These are phyloP conservation scores for Saitozyma sp. DNA, from an alignment of 768 basidiomycete genomes.

Conservation along the genomic window DNA sequence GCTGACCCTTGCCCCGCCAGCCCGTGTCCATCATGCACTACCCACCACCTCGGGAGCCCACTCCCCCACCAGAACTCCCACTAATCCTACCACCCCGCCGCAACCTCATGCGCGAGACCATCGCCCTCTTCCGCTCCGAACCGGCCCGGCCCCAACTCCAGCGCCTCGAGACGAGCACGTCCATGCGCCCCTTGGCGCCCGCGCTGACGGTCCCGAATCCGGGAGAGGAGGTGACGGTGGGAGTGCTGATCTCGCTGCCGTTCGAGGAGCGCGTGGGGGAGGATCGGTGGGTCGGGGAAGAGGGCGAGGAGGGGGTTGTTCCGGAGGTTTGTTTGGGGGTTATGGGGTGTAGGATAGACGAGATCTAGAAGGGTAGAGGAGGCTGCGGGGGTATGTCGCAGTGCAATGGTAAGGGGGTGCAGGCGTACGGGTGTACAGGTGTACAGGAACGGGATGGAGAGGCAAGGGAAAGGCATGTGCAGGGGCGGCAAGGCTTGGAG, in stretches of 20 bases:
- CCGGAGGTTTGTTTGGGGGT: slow-evolving; percentile 39
- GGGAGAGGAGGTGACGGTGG: slow-evolving; percentile 30
- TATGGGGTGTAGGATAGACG: slow-evolving; percentile 10
- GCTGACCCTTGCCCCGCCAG: slow-evolving; percentile 4
- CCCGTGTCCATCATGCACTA: slow-evolving; percentile 24
- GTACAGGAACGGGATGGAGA: no score
- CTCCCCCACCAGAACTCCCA: not conserved
- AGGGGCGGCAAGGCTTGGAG: no score
- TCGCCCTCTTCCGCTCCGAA: slow-evolving; percentile 7
- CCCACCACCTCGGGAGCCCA: slow-evolving; percentile 6
- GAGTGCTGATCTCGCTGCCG: slow-evolving; percentile 42
- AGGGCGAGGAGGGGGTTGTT: slow-evolving; percentile 28
- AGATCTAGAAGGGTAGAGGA: no score
- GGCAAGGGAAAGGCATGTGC: no score
- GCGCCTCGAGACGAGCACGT: not conserved
- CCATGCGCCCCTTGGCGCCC: not conserved
- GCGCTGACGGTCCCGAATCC: slow-evolving; percentile 7
- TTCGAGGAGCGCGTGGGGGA: slow-evolving; percentile 16
- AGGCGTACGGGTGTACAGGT: no score
- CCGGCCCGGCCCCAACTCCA: slow-evolving; percentile 8
- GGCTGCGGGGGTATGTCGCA: no score
- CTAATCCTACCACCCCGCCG: slow-evolving; percentile 12
- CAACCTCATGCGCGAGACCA: not conserved
- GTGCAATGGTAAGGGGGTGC: no score
- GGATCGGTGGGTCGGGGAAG: slow-evolving; percentile 16